phyloP scores from a whole-genome alignment of 805 yeast species.

The Komagataella ulmi region DNA sequence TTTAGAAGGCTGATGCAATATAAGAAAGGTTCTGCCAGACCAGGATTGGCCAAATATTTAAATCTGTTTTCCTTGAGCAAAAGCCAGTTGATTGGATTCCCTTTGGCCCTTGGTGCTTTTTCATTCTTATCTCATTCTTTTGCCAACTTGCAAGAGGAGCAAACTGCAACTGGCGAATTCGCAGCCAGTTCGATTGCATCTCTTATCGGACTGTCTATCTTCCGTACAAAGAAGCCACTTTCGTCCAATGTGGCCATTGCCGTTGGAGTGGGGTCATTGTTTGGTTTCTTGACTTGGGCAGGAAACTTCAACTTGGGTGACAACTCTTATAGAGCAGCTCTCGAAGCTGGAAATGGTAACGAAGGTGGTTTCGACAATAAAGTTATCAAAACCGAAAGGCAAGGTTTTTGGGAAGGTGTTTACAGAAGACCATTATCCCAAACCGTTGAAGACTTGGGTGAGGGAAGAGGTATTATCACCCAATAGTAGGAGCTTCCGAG shows the following conservation, averaged over 20 bases:
- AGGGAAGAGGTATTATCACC: slow-evolving; percentile 41
- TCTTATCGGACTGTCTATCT: slow-evolving; percentile 9
- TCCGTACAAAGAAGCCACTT: slow-evolving; percentile 16
- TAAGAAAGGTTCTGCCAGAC: slow-evolving; percentile 23
- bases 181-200: slow-evolving; percentile 11
- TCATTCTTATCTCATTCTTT: slow-evolving; percentile 17
- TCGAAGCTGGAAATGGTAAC: slow-evolving; percentile 22
- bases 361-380: slow-evolving; percentile 24
- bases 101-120: slow-evolving; percentile 19
- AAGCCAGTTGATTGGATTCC: slow-evolving; percentile 18
- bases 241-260: slow-evolving; percentile 33
- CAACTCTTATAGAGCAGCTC: slow-evolving; percentile 28
- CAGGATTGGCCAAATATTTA: slow-evolving; percentile 20
- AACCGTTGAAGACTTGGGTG: slow-evolving; percentile 66
- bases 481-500: slow-evolving; percentile 4
- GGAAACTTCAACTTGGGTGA: slow-evolving; percentile 36
- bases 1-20: slow-evolving; percentile 20
- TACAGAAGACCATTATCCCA: slow-evolving; percentile 74
- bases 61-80: slow-evolving; percentile 15
- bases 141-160: slow-evolving; percentile 15
- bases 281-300: slow-evolving; percentile 40
- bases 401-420: slow-evolving; percentile 70
- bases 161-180: slow-evolving; percentile 14
- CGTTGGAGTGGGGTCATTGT: slow-evolving; percentile 25
- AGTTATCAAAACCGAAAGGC: slow-evolving; percentile 24